phyloP scores from a whole-genome alignment of 1,284 basidiomycete genomes.

The Pseudozyma hubeiensis region DNA sequence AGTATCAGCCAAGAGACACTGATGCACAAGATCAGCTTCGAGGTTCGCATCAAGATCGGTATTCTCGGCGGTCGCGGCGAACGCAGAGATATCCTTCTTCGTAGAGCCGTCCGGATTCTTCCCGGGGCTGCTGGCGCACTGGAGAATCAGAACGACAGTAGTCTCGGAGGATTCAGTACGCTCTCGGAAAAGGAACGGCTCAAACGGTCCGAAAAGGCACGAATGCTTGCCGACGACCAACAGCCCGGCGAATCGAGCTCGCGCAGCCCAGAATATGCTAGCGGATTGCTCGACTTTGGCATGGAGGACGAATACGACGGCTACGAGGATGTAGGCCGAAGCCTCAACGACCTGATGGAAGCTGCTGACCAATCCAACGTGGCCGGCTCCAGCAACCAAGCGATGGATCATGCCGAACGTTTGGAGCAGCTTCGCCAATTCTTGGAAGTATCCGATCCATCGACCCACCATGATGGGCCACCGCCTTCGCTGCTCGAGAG shows the following conservation, averaged over 20 bases:
- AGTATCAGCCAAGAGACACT: constrained; percentile 65
- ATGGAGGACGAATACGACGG: constrained; percentile 60
- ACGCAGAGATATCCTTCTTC: constrained; percentile 52
- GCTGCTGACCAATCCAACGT: constrained; percentile 17
- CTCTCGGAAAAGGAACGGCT: constrained; percentile 34
- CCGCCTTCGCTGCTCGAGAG: constrained; percentile 57
- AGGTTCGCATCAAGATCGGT: constrained; percentile 57
- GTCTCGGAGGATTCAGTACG: not conserved
- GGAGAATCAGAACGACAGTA: constrained; percentile 10
- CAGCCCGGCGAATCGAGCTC: constrained; percentile 22
- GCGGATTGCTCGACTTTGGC: constrained; percentile 44
- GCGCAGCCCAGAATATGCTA: not conserved
- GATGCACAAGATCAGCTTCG: constrained; percentile 63
- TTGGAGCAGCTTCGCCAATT: constrained; percentile 46
- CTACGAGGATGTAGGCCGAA: constrained; percentile 55
- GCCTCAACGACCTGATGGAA: constrained; percentile 36
- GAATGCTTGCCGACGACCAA: constrained; percentile 16
- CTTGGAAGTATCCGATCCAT: constrained; percentile 33
- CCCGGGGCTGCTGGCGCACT: constrained; percentile 59
- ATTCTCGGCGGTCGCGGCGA: constrained; percentile 48
- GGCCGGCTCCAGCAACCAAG: constrained; percentile 17
- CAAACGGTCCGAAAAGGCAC: constrained; percentile 43
- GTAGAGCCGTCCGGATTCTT: constrained; percentile 51
- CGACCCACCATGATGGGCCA: constrained; percentile 35
- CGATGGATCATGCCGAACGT: constrained; percentile 33